Evolutionary conservation across 768 basidiomycete genomes (phyloP).

Genomic region (Lentinus brumalis): DNA sequence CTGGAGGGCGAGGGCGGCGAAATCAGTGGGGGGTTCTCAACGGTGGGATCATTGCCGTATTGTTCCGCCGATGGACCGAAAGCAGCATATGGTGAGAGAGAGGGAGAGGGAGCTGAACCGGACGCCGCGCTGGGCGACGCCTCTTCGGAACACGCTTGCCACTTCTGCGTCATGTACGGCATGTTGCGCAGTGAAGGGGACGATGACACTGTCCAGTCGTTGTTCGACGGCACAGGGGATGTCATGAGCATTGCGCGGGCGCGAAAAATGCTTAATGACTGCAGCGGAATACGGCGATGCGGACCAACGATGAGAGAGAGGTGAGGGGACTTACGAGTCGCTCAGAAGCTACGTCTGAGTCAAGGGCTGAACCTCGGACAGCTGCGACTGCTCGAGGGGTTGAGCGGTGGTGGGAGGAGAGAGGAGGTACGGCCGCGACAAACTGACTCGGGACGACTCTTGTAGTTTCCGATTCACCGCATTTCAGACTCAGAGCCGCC

Average conservation of each 20-base stretch:
- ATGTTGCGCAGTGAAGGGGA: constrained; percentile 17
- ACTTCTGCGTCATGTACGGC: constrained; percentile 21
- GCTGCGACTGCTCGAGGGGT: constrained; percentile 20
- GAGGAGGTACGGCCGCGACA: constrained; percentile 18
- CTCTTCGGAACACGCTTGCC: constrained; percentile 14
- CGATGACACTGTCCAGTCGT: constrained; percentile 17
- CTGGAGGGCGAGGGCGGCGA: constrained; percentile 29
- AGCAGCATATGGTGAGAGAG: constrained; percentile 18
- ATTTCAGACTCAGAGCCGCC: constrained; percentile 35
- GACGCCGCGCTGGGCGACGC: constrained; percentile 1
- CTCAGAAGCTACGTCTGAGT: constrained; percentile 17
- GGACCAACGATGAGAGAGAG: constrained; percentile 5
- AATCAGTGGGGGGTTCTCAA: constrained; percentile 30
- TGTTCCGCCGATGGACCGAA: constrained; percentile 21
- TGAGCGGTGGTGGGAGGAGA: constrained; percentile 22
- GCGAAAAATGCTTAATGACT: constrained; percentile 22
- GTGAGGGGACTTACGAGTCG: constrained; percentile 13
- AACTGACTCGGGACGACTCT: constrained; percentile 28
- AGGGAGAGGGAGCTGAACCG: constrained; percentile 4
- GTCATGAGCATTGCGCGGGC: constrained; percentile 13
- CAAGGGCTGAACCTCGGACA: constrained; percentile 19
- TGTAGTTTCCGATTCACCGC: constrained; percentile 25
- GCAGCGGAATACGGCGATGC: constrained; percentile 23
- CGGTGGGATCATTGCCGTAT: constrained; percentile 19
- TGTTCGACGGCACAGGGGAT: constrained; percentile 10